Evolutionary conservation across 2,329 filamentous ascomycete species (phyloP).

Genomic region (Colletotrichum sp.): DNA sequence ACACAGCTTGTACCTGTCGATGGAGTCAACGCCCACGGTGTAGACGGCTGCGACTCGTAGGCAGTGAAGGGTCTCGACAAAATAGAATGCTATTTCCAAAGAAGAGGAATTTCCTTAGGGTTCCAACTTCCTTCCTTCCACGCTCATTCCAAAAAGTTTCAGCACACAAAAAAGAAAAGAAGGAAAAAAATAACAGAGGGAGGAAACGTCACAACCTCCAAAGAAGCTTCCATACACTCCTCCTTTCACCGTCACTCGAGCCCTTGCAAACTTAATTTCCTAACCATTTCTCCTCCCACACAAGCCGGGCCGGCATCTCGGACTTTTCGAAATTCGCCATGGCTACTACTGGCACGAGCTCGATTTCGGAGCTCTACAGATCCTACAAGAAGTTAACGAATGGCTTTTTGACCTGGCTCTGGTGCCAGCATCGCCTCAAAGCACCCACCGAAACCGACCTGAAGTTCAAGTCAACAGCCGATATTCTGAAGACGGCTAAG

Average conservation of each 20-base stretch:
- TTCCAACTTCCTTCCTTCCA: rapidly evolving
- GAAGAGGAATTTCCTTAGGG: no score
- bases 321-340: rapidly evolving
- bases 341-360: not conserved
- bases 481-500: not conserved
- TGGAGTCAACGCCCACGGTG: not conserved
- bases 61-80: not conserved
- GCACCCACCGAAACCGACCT: rapidly evolving
- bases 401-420: not conserved
- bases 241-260: no score
- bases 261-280: no score
- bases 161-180: no score
- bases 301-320: not conserved
- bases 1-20: not conserved
- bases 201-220: no score
- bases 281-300: no score
- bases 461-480: not conserved
- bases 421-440: not conserved
- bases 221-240: no score
- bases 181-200: no score
- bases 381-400: not conserved
- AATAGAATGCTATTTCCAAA: no score
- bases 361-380: not conserved
- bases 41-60: rapidly evolving
- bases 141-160: not conserved